Conservation (phyloP, 2,329 filamentous ascomycete genomes). For the Zasmidium angulare region DNA sequence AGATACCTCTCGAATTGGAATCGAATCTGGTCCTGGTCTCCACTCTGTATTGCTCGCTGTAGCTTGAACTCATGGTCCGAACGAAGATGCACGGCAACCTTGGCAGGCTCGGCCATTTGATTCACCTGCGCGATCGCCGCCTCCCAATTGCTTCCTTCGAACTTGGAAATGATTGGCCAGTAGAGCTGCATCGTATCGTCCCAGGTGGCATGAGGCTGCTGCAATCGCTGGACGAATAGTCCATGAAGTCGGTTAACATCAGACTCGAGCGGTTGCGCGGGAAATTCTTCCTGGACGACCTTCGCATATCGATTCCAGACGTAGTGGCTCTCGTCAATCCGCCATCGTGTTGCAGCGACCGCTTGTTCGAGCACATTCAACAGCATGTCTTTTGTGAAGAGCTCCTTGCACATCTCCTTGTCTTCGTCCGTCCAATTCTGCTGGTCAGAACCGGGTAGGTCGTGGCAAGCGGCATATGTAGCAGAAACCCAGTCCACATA, state of each 20-base stretch:
- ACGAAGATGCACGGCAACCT: constrained; percentile 62
- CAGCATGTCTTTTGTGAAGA: constrained; percentile 68
- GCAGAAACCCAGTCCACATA: constrained; percentile 78
- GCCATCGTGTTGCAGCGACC: constrained; percentile 69
- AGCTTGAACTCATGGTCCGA: constrained; percentile 64
- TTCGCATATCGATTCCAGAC: constrained; percentile 75
- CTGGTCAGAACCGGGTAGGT: constrained; percentile 49
- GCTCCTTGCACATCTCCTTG: constrained; percentile 64
- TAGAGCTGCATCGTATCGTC: constrained; percentile 72
- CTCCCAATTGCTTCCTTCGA: constrained; percentile 66
- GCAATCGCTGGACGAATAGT: constrained; percentile 69
- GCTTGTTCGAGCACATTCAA: constrained; percentile 70
- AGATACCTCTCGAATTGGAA: constrained; percentile 66
- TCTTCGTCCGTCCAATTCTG: constrained; percentile 63
- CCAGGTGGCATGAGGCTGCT: constrained; percentile 72
- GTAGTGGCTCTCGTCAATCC: constrained; percentile 72
- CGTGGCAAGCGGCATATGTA: constrained; percentile 65
- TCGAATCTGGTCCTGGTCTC: constrained; percentile 59
- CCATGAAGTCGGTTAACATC: constrained; percentile 65
- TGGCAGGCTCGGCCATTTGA: constrained; percentile 61
- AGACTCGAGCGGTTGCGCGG: constrained; percentile 54
- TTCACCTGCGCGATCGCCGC: constrained; percentile 69
- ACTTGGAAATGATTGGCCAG: constrained; percentile 71
- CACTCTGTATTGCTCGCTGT: constrained; percentile 56
- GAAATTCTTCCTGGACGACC: constrained; percentile 68